These are phyloP conservation scores for Noccaea bulbosa DNA, from an alignment of 345 rosid genomes.

Conservation along the genomic window DNA sequence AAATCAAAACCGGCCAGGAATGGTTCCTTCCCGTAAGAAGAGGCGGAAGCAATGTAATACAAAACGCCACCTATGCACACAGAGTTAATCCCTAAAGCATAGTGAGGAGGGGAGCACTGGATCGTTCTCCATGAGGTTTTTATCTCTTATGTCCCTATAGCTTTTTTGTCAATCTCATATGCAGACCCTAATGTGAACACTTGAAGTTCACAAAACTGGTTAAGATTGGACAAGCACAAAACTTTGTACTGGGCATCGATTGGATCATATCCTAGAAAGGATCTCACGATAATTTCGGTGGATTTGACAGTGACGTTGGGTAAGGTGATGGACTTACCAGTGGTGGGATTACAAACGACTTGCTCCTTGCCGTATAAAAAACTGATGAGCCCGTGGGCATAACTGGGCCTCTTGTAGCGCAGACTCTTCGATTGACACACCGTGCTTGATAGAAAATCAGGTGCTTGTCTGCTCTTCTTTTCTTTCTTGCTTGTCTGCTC, in stretches of 20 bases:
- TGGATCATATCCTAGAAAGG: constrained; percentile 27
- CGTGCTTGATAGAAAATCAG: constrained; percentile 4
- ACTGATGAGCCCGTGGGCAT: constrained; percentile 3
- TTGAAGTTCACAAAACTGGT: too few relatives aligned
- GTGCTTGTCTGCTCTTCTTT: too few relatives aligned
- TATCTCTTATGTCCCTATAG: too few relatives aligned
- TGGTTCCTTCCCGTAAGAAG: background rate
- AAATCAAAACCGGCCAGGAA: background rate
- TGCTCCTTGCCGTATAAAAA: background rate
- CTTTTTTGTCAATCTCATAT: too few relatives aligned
- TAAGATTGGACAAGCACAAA: background rate
- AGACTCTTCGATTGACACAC: background rate
- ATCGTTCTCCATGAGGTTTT: constrained; percentile 12
- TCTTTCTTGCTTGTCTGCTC: too few relatives aligned
- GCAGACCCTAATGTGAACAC: constrained; percentile 6
- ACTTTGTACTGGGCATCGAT: background rate
- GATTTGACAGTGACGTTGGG: constrained; percentile 44
- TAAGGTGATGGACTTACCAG: constrained; percentile 49
- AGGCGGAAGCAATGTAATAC: background rate
- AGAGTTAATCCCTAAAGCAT: background rate
- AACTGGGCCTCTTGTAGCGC: background rate
- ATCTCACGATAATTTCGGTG: background rate
- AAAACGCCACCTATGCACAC: too few relatives aligned
- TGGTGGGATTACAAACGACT: background rate
- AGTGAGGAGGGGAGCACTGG: background rate